Conservation (phyloP, 1,139 yeast species). For the Candida frijolesensis region DNA sequence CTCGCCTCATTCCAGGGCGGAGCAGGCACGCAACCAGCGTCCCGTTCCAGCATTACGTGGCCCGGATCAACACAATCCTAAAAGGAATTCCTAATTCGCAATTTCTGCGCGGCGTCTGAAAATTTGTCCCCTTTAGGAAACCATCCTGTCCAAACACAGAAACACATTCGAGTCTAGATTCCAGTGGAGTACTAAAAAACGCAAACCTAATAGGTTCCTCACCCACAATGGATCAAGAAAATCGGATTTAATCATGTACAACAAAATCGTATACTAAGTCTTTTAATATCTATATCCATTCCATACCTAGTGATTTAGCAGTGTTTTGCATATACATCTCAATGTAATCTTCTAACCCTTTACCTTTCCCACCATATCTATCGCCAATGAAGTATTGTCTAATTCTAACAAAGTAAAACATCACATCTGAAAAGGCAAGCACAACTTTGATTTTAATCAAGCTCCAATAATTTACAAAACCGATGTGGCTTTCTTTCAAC, state of each 20-base stretch:
- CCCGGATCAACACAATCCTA: too few species aligned
- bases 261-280: not conserved
- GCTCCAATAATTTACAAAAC: constrained; percentile 23
- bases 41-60: too few species aligned
- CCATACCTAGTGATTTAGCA: constrained; percentile 45
- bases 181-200: too few species aligned
- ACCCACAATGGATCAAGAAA: not conserved
- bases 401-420: constrained; percentile 42
- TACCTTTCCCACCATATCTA: constrained; percentile 33
- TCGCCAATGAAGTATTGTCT: constrained; percentile 40
- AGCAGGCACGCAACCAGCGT: too few species aligned
- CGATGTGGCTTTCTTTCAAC: constrained; percentile 18
- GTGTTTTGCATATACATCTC: constrained; percentile 46
- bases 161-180: too few species aligned
- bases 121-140: too few species aligned
- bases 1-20: not conserved
- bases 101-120: too few species aligned
- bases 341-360: constrained; percentile 51
- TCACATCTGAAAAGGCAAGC: constrained; percentile 44
- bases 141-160: too few species aligned
- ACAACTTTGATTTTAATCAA: constrained; percentile 37
- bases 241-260: not conserved
- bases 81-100: too few species aligned
- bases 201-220: too few species aligned
- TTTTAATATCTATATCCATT: constrained; percentile 19